These are phyloP conservation scores for Hippophae rhamnoides DNA, from an alignment of 306 rosid species.

Conservation along the genomic window DNA sequence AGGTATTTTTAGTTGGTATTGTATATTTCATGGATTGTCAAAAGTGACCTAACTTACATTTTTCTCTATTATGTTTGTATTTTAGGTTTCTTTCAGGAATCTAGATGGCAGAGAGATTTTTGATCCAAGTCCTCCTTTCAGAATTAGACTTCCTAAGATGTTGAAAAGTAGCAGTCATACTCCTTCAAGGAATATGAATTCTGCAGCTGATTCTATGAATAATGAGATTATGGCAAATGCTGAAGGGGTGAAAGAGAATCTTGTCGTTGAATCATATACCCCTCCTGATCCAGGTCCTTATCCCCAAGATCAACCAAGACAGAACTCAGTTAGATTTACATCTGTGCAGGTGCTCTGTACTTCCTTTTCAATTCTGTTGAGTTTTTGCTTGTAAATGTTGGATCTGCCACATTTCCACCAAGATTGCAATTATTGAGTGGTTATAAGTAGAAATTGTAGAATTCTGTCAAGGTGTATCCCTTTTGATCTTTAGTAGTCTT, in stretches of 20 bases:
- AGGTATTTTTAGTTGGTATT: constrained; percentile 40
- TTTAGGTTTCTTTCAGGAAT: constrained; percentile 61
- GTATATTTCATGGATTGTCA: background rate
- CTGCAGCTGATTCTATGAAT: constrained; percentile 25
- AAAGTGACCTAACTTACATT: constrained; percentile 1
- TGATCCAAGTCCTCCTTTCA: constrained; percentile 74
- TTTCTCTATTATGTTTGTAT: constrained; percentile 15
- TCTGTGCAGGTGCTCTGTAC: constrained; percentile 64
- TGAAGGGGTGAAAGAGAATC: constrained; percentile 43
- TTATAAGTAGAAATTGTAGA: too few species aligned
- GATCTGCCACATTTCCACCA: too few species aligned
- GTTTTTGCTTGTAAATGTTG: too few species aligned
- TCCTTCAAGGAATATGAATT: constrained; percentile 40
- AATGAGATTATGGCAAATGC: constrained; percentile 31
- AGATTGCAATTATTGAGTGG: too few species aligned
- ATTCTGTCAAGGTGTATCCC: too few species aligned
- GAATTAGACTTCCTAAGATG: constrained; percentile 62
- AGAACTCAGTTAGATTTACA: constrained; percentile 87
- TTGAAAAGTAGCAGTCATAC: constrained; percentile 43
- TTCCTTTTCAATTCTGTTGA: constrained; percentile 5
- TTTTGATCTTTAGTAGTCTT: too few species aligned
- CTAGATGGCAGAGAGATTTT: constrained; percentile 47
- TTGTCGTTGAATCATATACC: constrained; percentile 69
- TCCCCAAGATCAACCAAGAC: constrained; percentile 97
- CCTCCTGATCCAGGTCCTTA: constrained; percentile 97